Evolutionary conservation across 345 rosid genomes (phyloP).

Genomic region (Arabis hirsuta): DNA sequence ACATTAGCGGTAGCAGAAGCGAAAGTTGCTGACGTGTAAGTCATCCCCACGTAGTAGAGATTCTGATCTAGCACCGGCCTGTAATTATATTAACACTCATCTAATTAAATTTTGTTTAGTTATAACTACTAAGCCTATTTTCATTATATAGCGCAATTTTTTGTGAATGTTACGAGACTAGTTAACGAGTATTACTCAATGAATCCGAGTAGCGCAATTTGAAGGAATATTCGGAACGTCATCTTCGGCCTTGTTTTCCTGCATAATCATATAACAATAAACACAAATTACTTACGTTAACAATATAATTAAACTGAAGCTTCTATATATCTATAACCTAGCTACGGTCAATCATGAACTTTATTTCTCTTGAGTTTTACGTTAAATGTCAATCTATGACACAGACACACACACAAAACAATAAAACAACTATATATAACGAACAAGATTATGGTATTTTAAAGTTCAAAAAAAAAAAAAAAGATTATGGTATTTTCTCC

Average conservation of each 20-base stretch:
- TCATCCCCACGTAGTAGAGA: conserved; percentile 83
- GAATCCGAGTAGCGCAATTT: conserved; percentile 75
- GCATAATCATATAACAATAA: conserved; percentile 29
- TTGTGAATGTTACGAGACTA: background rate
- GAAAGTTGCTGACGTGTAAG: conserved; percentile 87
- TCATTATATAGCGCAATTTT: background rate
- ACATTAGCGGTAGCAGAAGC: conserved; percentile 73
- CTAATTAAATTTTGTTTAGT: background rate
- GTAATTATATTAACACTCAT: conserved; percentile 31
- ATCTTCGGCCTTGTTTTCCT: conserved; percentile 92
- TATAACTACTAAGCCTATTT: background rate
- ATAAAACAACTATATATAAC: background rate
- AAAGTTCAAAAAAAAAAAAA: too few relatives aligned
- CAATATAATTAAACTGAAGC: background rate
- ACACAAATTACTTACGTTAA: conserved; percentile 11
- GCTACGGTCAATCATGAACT: background rate
- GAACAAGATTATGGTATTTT: background rate
- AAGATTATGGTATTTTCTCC: too few relatives aligned
- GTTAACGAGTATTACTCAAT: conserved; percentile 63
- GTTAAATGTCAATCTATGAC: conserved; percentile 4
- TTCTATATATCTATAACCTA: background rate
- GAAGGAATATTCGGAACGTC: conserved; percentile 71
- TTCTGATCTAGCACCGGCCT: conserved; percentile 98
- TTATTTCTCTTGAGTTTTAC: background rate
- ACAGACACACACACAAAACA: background rate